Percentiles rank a stretch among this genome's conserved stretches.
Evolutionary conservation across 768 basidiomycete species (phyloP).

Genomic region (Mycena metata): DNA sequence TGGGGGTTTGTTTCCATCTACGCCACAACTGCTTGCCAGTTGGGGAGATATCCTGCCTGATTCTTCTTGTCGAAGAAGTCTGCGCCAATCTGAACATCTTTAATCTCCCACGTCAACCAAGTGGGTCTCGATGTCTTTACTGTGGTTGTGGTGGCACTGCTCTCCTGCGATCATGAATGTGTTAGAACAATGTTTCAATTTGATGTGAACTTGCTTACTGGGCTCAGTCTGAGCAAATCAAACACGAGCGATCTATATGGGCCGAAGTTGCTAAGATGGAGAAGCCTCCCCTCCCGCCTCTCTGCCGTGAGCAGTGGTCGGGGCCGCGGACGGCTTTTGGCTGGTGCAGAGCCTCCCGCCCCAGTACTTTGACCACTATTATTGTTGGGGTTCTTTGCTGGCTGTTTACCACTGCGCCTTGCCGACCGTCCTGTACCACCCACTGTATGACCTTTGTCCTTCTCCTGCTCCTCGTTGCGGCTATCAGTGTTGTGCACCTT

Average conservation of each 20-base stretch:
- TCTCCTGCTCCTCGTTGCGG: neutral
- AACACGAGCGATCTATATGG: neutral
- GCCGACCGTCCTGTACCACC: no score
- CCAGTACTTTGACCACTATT: neutral
- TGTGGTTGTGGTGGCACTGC: neutral
- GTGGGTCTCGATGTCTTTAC: neutral
- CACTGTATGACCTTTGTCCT: neutral
- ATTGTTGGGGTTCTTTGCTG: neutral
- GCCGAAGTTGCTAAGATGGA: neutral
- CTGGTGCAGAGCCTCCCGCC: neutral
- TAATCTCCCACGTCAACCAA: neutral
- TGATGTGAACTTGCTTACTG: no score
- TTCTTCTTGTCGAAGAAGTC: neutral
- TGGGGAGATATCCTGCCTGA: neutral
- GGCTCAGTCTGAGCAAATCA: no score
- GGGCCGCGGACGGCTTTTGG: neutral
- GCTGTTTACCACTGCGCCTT: no score
- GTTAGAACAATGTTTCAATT: neutral
- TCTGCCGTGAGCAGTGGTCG: neutral
- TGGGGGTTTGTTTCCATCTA: neutral
- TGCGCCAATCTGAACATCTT: neutral
- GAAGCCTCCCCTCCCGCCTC: neutral
- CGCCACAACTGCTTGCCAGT: constrained; percentile 6
- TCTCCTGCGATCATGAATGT: neutral
- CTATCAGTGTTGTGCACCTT: no score